A percentile compares a stretch with the other conserved stretches of the same genome.
Conservation (phyloP, 177 flowering plant genomes). For the Vitis hybrid region DNA sequence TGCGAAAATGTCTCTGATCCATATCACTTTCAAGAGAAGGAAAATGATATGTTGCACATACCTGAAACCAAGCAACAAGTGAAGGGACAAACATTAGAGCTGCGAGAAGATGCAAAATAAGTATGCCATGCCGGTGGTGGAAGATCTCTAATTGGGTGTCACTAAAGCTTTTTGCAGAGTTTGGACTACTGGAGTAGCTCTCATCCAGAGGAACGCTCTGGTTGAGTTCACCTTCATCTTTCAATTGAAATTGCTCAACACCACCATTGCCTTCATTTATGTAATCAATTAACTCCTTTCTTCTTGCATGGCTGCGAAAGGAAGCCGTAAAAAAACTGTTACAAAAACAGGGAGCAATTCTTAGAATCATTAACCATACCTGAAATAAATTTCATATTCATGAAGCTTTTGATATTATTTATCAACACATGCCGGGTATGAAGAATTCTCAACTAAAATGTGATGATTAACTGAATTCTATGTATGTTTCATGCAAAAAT, state of each 20-base stretch:
- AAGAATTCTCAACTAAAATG: not conserved
- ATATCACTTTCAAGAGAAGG: not conserved
- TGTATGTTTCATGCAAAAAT: too few species aligned
- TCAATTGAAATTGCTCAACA: constrained; percentile 20
- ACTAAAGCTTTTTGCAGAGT: constrained; percentile 56
- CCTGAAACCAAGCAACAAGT: constrained; percentile 88
- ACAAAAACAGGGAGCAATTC: constrained; percentile 22
- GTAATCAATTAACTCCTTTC: constrained; percentile 40
- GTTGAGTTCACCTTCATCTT: constrained; percentile 20
- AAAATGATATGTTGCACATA: constrained; percentile 21
- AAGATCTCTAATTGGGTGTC: constrained; percentile 85
- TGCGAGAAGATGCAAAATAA: constrained; percentile 72
- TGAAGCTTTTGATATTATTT: not conserved
- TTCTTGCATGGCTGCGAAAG: constrained; percentile 64
- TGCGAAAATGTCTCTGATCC: not conserved
- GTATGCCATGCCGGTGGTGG: constrained; percentile 77
- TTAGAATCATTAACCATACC: constrained; percentile 12
- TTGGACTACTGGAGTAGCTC: constrained; percentile 42
- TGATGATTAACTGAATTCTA: not conserved
- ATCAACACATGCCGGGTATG: not conserved
- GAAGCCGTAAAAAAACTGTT: constrained; percentile 87
- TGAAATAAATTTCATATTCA: too few species aligned
- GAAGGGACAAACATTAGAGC: constrained; percentile 86
- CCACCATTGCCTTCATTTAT: constrained; percentile 25
- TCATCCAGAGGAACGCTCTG: constrained; percentile 38